A percentile compares a stretch with the other conserved stretches of the same genome.
These are phyloP conservation scores for Mrakia frigida DNA, from an alignment of 768 basidiomycete species.

Conservation along the genomic window DNA sequence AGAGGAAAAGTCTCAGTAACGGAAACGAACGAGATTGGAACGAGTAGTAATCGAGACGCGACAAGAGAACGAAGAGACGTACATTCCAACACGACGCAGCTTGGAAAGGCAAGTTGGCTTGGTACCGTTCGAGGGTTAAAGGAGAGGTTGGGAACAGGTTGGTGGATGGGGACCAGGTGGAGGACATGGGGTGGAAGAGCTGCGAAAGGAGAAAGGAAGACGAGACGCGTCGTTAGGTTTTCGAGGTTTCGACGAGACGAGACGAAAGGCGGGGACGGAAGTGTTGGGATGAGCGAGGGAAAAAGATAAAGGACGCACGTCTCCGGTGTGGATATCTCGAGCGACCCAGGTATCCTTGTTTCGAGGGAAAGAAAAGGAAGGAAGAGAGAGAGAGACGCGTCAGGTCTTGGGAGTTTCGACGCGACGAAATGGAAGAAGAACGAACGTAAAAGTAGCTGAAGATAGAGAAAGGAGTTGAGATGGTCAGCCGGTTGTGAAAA, in stretches of 20 bases:
- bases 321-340: slow-evolving; percentile 42
- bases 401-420: neutral
- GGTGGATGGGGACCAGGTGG: slow-evolving; percentile 23
- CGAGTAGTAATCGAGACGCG: neutral
- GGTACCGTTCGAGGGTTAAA: slow-evolving; percentile 36
- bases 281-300: slow-evolving; percentile 38
- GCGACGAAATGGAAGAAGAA: neutral
- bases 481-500: too few species aligned
- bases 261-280: slow-evolving; percentile 28
- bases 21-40: neutral
- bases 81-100: slow-evolving; percentile 31
- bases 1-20: neutral
- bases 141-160: slow-evolving; percentile 41
- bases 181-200: slow-evolving; percentile 20
- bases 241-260: neutral
- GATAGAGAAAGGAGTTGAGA: neutral
- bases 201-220: neutral
- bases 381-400: neutral
- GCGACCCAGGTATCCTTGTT: slow-evolving; percentile 44
- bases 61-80: neutral
- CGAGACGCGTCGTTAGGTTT: neutral
- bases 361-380: neutral
- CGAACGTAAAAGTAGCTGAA: slow-evolving; percentile 37
- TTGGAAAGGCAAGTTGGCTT: slow-evolving; percentile 36
- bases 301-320: slow-evolving; percentile 36